Percentiles rank a stretch among this genome's conserved stretches.
phyloP scores from a whole-genome alignment of 2,329 filamentous ascomycete genomes.

The Aspergillus ruber region DNA sequence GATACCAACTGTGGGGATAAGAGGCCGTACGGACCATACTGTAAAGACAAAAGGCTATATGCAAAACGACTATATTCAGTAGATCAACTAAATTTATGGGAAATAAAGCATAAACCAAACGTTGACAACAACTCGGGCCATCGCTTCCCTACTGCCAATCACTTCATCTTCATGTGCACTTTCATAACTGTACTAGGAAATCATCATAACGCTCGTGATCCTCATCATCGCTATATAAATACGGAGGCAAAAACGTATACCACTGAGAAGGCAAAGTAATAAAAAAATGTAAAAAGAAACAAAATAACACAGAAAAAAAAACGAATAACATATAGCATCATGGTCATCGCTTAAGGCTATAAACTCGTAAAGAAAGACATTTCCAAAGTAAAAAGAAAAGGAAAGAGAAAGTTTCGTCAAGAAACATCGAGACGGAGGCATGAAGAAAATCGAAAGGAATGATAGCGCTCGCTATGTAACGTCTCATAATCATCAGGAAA shows the following conservation, averaged over 20 bases:
- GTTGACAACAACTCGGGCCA: no score
- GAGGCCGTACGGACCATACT: no score
- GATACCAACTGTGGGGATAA: no score
- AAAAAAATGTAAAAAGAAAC: conserved; percentile 22
- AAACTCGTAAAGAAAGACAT: conserved; percentile 4
- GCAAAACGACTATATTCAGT: no score
- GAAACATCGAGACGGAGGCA: conserved; percentile 14
- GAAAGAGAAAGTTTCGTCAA: conserved; percentile 8
- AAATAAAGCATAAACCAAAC: no score
- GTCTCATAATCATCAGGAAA: conserved; percentile 17
- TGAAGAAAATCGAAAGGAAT: conserved; percentile 14
- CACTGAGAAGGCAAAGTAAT: conserved; percentile 25
- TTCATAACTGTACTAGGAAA: no score
- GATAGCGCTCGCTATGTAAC: conserved; percentile 17
- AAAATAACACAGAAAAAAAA: conserved; percentile 16
- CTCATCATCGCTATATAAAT: conserved; percentile 34
- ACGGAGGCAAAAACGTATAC: conserved; percentile 33
- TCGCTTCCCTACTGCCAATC: no score
- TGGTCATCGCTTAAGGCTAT: conserved; percentile 10
- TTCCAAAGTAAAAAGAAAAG: conserved; percentile 7
- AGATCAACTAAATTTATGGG: no score
- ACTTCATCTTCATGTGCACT: no score
- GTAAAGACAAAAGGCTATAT: no score
- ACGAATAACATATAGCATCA: not conserved
- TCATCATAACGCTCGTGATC: conserved; percentile 37